phyloP scores from a whole-genome alignment of 345 rosid genomes.

The Citropsis articulata region DNA sequence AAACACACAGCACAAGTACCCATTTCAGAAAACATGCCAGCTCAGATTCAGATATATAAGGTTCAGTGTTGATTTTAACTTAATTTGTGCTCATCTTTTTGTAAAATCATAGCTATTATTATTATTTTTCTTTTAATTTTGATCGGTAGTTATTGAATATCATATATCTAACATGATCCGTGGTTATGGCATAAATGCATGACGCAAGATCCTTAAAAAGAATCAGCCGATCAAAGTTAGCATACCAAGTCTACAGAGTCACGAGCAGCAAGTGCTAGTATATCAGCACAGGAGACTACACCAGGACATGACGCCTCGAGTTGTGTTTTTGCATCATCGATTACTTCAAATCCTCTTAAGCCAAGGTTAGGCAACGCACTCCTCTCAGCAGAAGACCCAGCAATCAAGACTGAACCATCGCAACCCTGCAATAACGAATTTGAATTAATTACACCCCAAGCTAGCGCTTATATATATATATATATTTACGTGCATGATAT shows the following conservation, averaged over 20 bases:
- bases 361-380: constrained; percentile 31
- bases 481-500: background rate
- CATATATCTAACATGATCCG: no score
- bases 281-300: constrained; percentile 43
- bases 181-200: no score
- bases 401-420: constrained; percentile 34
- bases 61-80: background rate
- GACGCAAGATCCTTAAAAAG: no score
- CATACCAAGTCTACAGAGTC: constrained; percentile 38
- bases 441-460: background rate
- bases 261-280: constrained; percentile 40
- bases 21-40: background rate
- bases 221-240: no score
- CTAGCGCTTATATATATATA: background rate
- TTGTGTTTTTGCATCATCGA: constrained; percentile 38
- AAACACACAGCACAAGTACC: background rate
- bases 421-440: constrained; percentile 25
- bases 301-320: constrained; percentile 36
- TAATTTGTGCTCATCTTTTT: no score
- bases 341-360: constrained; percentile 33
- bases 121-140: no score
- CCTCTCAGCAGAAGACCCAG: constrained; percentile 32
- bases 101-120: no score
- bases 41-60: background rate
- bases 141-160: no score